Evolutionary conservation across 169 alveolate species (phyloP).

Genomic region (Eimeria necatrix): DNA sequence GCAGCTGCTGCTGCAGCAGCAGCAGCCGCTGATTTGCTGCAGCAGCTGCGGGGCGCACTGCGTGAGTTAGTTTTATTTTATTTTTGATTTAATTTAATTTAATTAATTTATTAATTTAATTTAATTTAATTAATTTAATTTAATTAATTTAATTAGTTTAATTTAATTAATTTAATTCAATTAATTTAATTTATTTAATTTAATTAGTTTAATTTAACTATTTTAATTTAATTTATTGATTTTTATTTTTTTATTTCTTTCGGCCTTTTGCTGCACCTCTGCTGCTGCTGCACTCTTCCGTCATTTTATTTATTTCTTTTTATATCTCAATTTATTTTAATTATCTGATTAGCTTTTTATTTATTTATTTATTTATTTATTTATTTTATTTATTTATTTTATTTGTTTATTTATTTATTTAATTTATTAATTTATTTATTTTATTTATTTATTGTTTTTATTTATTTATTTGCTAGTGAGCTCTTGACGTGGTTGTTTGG

Average conservation of each 20-base stretch:
- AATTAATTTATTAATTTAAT: background rate
- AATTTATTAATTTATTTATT: background rate
- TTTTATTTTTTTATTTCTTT: background rate
- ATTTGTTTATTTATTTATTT: background rate
- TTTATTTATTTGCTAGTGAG: background rate
- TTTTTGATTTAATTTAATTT: background rate
- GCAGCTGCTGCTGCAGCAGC: conserved; percentile 57
- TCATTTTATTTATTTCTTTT: background rate
- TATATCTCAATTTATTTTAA: no score
- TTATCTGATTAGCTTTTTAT: no score
- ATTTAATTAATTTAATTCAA: background rate
- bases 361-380: background rate
- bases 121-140: background rate
- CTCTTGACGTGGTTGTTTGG: no score
- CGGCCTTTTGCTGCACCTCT: background rate
- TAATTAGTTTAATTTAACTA: background rate
- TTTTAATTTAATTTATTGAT: background rate
- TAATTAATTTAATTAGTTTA: background rate
- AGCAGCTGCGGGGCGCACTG: conserved; percentile 9
- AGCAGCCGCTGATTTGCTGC: conserved; percentile 52
- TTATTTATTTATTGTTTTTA: background rate
- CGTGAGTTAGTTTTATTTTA: background rate
- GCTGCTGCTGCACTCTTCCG: background rate
- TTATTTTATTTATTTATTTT: no score
- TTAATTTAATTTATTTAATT: no score